phyloP scores from a whole-genome alignment of 1,284 basidiomycete species.

The Cryptococcus sp. region DNA sequence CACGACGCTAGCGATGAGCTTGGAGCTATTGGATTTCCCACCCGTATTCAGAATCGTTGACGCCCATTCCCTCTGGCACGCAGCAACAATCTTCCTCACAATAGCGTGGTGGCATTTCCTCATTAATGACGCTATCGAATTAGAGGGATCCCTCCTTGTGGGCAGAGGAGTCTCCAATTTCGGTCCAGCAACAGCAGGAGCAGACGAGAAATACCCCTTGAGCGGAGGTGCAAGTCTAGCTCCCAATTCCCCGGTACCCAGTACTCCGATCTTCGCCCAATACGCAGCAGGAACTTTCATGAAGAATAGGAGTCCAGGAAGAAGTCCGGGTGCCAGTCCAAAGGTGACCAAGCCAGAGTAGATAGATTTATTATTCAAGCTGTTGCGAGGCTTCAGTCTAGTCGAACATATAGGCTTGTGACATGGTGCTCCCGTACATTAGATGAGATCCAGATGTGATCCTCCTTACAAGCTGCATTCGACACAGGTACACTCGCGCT shows the following conservation, averaged over 20 bases:
- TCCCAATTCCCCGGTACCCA: background rate
- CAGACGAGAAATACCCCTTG: conserved; percentile 11
- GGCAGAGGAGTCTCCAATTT: background rate
- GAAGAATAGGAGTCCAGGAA: conserved; percentile 4
- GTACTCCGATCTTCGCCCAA: conserved; percentile 18
- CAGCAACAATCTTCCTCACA: conserved; percentile 78
- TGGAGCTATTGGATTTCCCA: conserved; percentile 93
- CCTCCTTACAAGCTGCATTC: too few relatives aligned
- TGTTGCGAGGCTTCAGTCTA: too few relatives aligned
- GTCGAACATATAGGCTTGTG: too few relatives aligned
- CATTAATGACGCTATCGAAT: conserved; percentile 34
- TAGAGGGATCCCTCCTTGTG: conserved; percentile 28
- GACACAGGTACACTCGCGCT: too few relatives aligned
- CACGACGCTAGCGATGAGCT: conserved; percentile 72
- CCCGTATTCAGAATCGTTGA: conserved; percentile 77
- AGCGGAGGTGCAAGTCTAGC: conserved; percentile 1
- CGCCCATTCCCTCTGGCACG: conserved; percentile 93
- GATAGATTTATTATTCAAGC: too few relatives aligned
- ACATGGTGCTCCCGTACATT: too few relatives aligned
- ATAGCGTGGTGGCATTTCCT: conserved; percentile 79
- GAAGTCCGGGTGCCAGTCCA: conserved; percentile 16
- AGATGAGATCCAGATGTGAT: too few relatives aligned
- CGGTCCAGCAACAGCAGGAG: background rate
- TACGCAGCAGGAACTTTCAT: conserved; percentile 11
- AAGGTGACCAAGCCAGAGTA: conserved; percentile 14